Evolutionary conservation across 2,329 filamentous ascomycete species (phyloP).

Genomic region (Aaosphaeria arxii): DNA sequence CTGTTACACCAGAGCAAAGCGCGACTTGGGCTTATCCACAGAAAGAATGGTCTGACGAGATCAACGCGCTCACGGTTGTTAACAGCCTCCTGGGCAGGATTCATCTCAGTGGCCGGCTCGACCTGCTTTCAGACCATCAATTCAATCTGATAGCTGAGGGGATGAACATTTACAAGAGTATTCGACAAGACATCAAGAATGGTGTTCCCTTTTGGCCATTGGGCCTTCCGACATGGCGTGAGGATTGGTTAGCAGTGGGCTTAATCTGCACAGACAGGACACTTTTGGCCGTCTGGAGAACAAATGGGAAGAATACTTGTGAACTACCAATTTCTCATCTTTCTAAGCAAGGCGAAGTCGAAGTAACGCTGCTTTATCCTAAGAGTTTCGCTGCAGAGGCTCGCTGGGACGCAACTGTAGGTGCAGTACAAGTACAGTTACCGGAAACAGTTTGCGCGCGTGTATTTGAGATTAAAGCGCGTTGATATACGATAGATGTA

Average conservation of each 20-base stretch:
- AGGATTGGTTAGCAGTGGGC: constrained; percentile 2
- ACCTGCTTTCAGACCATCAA: neutral
- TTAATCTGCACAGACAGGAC: neutral
- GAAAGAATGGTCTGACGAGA: constrained; percentile 5
- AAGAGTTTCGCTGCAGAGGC: neutral
- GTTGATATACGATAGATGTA: neutral
- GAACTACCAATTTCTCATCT: neutral
- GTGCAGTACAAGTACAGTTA: neutral
- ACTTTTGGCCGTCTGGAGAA: neutral
- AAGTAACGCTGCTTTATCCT: neutral
- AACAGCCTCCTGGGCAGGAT: constrained; percentile 2
- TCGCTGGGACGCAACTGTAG: neutral
- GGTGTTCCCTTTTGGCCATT: constrained; percentile 3
- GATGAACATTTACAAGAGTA: constrained; percentile 2
- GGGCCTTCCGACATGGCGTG: constrained; percentile 1
- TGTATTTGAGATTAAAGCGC: neutral
- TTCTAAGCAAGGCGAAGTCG: neutral
- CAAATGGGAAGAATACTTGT: neutral
- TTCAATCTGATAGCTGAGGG: constrained; percentile 1
- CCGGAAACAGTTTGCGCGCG: neutral
- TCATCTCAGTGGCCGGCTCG: constrained; percentile 3
- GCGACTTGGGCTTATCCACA: constrained; percentile 4
- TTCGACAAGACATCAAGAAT: neutral
- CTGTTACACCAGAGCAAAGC: constrained; percentile 2
- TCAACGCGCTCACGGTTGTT: constrained; percentile 3